phyloP scores from a whole-genome alignment of 1,284 basidiomycete species.

The Pisolithus thermaeus region DNA sequence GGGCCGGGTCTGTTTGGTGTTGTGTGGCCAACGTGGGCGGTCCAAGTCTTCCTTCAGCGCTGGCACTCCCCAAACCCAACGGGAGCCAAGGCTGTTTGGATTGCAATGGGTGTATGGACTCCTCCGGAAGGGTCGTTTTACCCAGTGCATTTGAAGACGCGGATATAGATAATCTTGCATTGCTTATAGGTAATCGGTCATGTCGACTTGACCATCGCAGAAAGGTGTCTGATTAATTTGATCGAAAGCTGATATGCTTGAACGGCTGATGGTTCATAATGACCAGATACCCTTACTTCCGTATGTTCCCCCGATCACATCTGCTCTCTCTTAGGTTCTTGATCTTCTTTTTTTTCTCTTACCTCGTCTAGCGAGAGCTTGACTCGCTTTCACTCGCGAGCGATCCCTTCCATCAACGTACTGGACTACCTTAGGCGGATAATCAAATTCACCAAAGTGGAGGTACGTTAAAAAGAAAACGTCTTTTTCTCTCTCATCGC shows the following conservation, averaged over 20 bases:
- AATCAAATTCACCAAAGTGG: slow-evolving; percentile 87
- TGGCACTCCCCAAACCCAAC: neutral
- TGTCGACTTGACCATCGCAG: slow-evolving; percentile 6
- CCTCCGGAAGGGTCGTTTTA: slow-evolving; percentile 66
- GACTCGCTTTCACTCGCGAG: slow-evolving; percentile 90
- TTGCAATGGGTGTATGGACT: slow-evolving; percentile 74
- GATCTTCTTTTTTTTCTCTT: slow-evolving; percentile 13
- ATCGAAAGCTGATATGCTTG: slow-evolving; percentile 82
- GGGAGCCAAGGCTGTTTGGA: slow-evolving; percentile 12
- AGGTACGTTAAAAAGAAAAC: slow-evolving; percentile 46
- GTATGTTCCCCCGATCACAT: slow-evolving; percentile 40
- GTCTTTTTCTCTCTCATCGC: neutral
- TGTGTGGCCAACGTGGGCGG: slow-evolving; percentile 10
- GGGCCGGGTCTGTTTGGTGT: slow-evolving; percentile 15
- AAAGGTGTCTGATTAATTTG: slow-evolving; percentile 13
- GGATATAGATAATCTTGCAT: slow-evolving; percentile 73
- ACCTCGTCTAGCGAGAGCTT: slow-evolving; percentile 58
- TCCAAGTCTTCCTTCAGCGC: neutral
- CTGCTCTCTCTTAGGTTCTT: slow-evolving; percentile 13
- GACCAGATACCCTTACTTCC: slow-evolving; percentile 84
- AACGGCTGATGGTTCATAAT: slow-evolving; percentile 88
- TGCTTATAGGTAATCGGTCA: slow-evolving; percentile 68
- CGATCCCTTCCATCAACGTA: slow-evolving; percentile 79
- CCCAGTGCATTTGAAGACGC: slow-evolving; percentile 72
- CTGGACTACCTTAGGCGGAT: slow-evolving; percentile 89